phyloP scores from a whole-genome alignment of 176 grass and related monocot genomes.

The Olyra latifolia region DNA sequence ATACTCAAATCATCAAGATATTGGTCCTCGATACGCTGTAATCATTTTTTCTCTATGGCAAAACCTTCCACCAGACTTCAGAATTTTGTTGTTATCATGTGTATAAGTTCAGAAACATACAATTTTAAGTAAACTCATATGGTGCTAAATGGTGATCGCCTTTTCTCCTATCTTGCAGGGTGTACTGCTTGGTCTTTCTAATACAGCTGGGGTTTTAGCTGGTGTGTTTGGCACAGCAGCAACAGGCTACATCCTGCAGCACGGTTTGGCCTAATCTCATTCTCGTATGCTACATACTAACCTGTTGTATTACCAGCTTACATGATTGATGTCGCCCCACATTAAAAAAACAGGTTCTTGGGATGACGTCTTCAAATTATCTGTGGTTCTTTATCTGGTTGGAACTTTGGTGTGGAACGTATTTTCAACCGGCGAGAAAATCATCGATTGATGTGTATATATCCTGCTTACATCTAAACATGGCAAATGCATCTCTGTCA shows the following conservation, averaged over 20 bases:
- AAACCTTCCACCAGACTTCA: neutral
- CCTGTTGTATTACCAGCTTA: neutral
- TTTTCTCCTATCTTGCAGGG: slow-evolving; percentile 53
- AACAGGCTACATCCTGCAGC: slow-evolving; percentile 96
- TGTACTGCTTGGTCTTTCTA: slow-evolving; percentile 87
- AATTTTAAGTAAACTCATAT: slow-evolving; percentile 22
- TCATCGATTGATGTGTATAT: slow-evolving; percentile 71
- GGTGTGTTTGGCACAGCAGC: slow-evolving; percentile 92
- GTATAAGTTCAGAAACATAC: neutral
- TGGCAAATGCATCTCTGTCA: neutral
- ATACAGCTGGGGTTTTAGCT: slow-evolving; percentile 91
- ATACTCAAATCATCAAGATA: slow-evolving; percentile 98
- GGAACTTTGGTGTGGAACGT: slow-evolving; percentile 92
- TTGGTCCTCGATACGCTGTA: slow-evolving; percentile 87
- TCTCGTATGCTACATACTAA: neutral
- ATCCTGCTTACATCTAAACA: slow-evolving; percentile 18
- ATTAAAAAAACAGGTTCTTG: slow-evolving; percentile 68
- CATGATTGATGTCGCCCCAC: neutral
- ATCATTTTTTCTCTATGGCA: slow-evolving; percentile 16
- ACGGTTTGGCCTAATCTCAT: slow-evolving; percentile 47
- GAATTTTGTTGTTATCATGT: neutral
- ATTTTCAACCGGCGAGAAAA: slow-evolving; percentile 92
- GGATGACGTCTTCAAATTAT: slow-evolving; percentile 90
- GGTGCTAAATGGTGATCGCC: slow-evolving; percentile 8
- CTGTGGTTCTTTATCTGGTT: slow-evolving; percentile 73